These are phyloP conservation scores for Tricladium varicosporioides DNA, from an alignment of 2,329 filamentous ascomycete genomes.

Conservation along the genomic window DNA sequence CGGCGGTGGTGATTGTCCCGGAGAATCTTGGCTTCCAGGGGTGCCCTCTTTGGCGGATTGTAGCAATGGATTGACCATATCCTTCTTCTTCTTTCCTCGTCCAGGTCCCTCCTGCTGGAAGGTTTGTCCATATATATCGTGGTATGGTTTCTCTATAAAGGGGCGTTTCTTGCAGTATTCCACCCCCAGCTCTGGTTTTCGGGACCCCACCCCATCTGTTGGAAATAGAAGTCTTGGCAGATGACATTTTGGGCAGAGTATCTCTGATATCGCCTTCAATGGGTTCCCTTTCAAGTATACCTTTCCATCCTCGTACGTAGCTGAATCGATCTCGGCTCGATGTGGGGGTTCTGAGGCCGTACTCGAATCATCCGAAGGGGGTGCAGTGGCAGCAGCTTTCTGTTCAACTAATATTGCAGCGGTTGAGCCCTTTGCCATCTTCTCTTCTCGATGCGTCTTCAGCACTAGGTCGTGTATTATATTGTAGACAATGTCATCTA, in stretches of 20 bases:
- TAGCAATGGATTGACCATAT: constrained; percentile 53
- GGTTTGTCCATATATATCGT: constrained; percentile 80
- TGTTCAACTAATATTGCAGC: constrained; percentile 65
- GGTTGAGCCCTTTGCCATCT: constrained; percentile 66
- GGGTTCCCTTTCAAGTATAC: constrained; percentile 71
- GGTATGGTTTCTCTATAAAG: constrained; percentile 72
- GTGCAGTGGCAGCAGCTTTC: constrained; percentile 28
- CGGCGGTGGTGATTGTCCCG: constrained; percentile 40
- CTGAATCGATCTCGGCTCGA: constrained; percentile 64
- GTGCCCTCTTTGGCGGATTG: constrained; percentile 27
- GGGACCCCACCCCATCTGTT: constrained; percentile 65
- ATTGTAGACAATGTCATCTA: constrained; percentile 75
- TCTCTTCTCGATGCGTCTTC: constrained; percentile 75
- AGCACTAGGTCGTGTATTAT: constrained; percentile 73
- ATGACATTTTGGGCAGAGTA: constrained; percentile 72
- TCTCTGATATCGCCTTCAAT: constrained; percentile 67
- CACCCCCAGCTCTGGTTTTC: constrained; percentile 62
- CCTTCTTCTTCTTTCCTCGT: constrained; percentile 81
- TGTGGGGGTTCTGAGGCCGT: constrained; percentile 38
- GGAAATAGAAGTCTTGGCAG: constrained; percentile 72
- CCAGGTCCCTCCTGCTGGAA: constrained; percentile 73
- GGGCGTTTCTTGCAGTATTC: constrained; percentile 79
- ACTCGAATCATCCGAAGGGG: constrained; percentile 41
- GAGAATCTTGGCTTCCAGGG: constrained; percentile 47
- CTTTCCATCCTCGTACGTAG: constrained; percentile 67